Conservation (phyloP, 2,329 filamentous ascomycete species). For the Pseudopyricularia cyperi region DNA sequence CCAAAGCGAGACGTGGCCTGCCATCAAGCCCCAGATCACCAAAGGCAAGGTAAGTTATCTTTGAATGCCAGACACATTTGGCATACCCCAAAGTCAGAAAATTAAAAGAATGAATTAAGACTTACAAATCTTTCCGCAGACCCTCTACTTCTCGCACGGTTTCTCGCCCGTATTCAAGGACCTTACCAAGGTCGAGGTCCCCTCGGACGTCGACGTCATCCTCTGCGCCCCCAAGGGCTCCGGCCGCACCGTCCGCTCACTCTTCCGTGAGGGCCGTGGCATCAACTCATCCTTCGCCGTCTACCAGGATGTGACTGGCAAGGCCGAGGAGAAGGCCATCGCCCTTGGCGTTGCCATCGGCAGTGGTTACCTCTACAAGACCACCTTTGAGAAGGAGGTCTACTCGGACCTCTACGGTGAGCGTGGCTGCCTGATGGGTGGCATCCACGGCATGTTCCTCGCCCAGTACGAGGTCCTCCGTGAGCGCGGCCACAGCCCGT, state of each 20-base stretch:
- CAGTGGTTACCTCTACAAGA: conserved; percentile 98
- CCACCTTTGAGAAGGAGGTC: conserved; percentile 99
- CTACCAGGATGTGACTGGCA: conserved; percentile 95
- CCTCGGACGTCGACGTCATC: conserved; percentile 94
- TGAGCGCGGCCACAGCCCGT: conserved; percentile 93
- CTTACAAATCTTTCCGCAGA: conserved; percentile 35
- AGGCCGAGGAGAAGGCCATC: conserved; percentile 95
- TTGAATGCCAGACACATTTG: too few species aligned
- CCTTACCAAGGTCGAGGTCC: conserved; percentile 96
- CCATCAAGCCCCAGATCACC: conserved; percentile 93
- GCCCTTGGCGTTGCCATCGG: conserved; percentile 95
- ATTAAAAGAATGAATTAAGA: background rate
- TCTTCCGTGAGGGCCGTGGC: conserved; percentile 98
- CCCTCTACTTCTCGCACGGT: conserved; percentile 99
- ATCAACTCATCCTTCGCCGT: conserved; percentile 99
- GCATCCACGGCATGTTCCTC: conserved; percentile 99
- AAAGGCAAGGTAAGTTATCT: conserved; percentile 91
- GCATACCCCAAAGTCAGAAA: too few species aligned
- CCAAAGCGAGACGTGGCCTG: conserved; percentile 97
- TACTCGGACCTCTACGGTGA: conserved; percentile 99
- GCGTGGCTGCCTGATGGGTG: conserved; percentile 99
- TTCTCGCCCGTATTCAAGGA: conserved; percentile 99
- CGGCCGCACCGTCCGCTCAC: conserved; percentile 92
- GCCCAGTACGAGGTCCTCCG: conserved; percentile 99
- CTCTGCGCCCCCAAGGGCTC: conserved; percentile 98